These are phyloP conservation scores for Huiozyma sinensis DNA, from an alignment of 805 yeast species.

Conservation along the genomic window DNA sequence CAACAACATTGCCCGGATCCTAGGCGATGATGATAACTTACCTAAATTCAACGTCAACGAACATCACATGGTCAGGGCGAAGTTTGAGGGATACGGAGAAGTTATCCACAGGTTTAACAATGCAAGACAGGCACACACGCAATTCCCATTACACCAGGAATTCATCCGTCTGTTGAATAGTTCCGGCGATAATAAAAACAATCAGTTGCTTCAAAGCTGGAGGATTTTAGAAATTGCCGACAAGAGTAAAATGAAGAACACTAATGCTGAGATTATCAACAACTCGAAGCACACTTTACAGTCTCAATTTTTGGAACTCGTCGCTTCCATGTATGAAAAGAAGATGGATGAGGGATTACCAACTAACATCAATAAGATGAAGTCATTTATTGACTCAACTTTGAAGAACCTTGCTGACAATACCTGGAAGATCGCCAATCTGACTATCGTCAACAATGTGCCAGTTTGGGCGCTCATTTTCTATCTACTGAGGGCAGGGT, in stretches of 20 bases:
- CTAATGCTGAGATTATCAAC: slow-evolving; percentile 33
- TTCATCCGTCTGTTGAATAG: slow-evolving; percentile 45
- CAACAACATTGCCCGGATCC: slow-evolving; percentile 6
- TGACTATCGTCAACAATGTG: slow-evolving; percentile 62
- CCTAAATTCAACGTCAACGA: slow-evolving; percentile 35
- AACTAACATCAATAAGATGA: slow-evolving; percentile 60
- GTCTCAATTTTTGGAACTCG: slow-evolving; percentile 62
- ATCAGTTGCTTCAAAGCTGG: slow-evolving; percentile 70
- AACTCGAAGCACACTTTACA: slow-evolving; percentile 58
- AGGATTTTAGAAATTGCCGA: slow-evolving; percentile 41
- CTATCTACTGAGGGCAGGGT: slow-evolving; percentile 77
- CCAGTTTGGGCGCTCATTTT: slow-evolving; percentile 94
- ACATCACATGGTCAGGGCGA: slow-evolving; percentile 34
- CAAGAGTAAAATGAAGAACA: neutral
- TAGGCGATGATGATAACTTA: slow-evolving; percentile 19
- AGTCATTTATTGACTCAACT: slow-evolving; percentile 44
- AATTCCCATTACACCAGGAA: slow-evolving; percentile 48
- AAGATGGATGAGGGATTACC: slow-evolving; percentile 58
- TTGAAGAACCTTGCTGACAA: slow-evolving; percentile 32
- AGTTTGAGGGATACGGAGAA: slow-evolving; percentile 66
- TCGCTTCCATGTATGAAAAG: slow-evolving; percentile 49
- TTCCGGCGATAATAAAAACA: slow-evolving; percentile 52
- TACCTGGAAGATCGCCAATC: slow-evolving; percentile 41
- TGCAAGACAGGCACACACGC: slow-evolving; percentile 39
- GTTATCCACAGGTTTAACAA: slow-evolving; percentile 63